Base-by-base conservation (phyloP, 2,329 filamentous ascomycete species). In the Ascocoryne sarcoides region DNA sequence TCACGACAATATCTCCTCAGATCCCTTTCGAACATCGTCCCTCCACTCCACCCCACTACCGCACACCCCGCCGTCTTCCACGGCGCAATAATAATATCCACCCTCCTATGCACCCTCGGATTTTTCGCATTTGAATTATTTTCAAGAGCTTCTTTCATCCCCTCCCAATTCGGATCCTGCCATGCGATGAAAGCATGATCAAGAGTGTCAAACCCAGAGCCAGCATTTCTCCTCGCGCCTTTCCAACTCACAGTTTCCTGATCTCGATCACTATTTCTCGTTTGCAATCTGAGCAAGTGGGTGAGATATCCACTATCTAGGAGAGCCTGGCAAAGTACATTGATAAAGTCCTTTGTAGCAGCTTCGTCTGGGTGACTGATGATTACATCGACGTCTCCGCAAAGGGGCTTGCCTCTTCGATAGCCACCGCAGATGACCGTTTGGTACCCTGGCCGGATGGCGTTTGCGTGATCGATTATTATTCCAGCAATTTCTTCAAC, bases 111-210 rank as follows among this genome's bases (percentile, higher is more conserved):
- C 1, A 74, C 71, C 51, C 87, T 86, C 0, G 77, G 72, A 45
- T 88, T 89, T 54, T 73, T 75, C 2, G 63, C 60, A 18, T 46
- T 42, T 2, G 44, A 50, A 36, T 49, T 37, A 3, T 15, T 36
- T 23, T n/a, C 39, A 23, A 30, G 12, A 36, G 65, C 65, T 10
- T 43, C 59, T 1, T 54, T 56, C 42, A 62, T 62, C 0, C 56
- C 60, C 57, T 63, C 59, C 59, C 65, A 73, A 4, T 61, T 37
- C 0, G 81, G 81, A 54, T 88, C 70, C 57, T 94, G 85, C 90
- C 90, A 96, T 0, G 95, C 87, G 1, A 95, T 83, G 38, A 96
- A 66, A 0, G 88, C 88, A 60, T 95, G 95, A 60, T 96, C 89
- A 1, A 96, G 70, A 0, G 79, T 85, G 57, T 95, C 89, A 50